Evolutionary conservation across 345 rosid genomes (phyloP).

Genomic region (Populus pruinosa): DNA sequence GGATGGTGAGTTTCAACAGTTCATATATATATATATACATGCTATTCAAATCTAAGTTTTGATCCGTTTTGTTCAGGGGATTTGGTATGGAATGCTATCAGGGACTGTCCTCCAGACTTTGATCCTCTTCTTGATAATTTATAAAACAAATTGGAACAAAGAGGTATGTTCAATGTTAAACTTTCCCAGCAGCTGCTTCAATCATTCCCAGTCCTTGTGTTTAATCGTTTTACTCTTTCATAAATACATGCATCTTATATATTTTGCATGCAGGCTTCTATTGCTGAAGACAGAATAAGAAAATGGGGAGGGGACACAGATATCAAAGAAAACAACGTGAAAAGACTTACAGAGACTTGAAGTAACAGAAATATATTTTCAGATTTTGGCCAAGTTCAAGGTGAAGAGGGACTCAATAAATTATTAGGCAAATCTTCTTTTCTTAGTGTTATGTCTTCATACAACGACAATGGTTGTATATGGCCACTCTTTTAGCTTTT

Average conservation of each 20-base stretch:
- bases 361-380: too few species aligned
- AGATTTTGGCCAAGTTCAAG: too few species aligned
- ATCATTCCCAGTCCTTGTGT: too few species aligned
- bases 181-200: neutral
- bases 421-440: too few species aligned
- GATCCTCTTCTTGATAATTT: constrained; percentile 15
- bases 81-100: constrained; percentile 27
- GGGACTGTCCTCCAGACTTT: constrained; percentile 23
- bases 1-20: too few species aligned
- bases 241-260: too few species aligned
- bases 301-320: constrained; percentile 53
- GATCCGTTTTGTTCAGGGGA: constrained; percentile 5
- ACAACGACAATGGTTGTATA: too few species aligned
- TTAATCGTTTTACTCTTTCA: neutral
- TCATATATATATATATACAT: too few species aligned
- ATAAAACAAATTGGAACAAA: constrained; percentile 29
- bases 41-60: neutral
- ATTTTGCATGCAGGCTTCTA: constrained; percentile 50
- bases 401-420: too few species aligned
- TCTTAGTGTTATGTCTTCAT: too few species aligned
- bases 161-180: constrained; percentile 8
- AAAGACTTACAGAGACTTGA: neutral
- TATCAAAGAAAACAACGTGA: constrained; percentile 4
- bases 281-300: constrained; percentile 57
- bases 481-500: too few species aligned